Base-by-base conservation (phyloP, 2,329 filamentous ascomycete species). In the Colletotrichum sp. region DNA sequence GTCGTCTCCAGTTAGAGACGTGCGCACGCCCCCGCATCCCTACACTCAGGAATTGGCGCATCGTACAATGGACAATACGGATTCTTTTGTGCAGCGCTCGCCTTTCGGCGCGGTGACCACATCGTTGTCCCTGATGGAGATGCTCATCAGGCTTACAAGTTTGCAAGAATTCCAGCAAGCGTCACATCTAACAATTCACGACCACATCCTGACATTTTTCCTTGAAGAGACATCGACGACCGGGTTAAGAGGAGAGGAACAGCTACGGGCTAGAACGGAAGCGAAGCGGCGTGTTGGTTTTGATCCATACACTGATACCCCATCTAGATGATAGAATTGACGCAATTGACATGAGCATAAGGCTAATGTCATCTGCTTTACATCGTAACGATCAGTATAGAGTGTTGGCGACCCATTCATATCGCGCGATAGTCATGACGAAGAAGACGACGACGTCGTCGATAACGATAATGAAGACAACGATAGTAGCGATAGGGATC, bases 131-230 rank as follows among this genome's bases (percentile, higher is more conserved):
- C 90, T 98, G 10, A 91, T 98, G 70, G 96, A 98, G 84, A 97
- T 96, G 88, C 88, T 98, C 36, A 91, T 98, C 63, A 95, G 96
- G 57, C 90, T 98, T 63, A 93, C 94, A 6, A 95, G 95, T 26
- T 90, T 98, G 16, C 96, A 98, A 82, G 95, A 98, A 86, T 98
- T 97, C 83, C 95, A 98, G 82, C 96, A 98, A 87, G 91, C 92
- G 55, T 96, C 95, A 0, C 96, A 98, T 80, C 90, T 98, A n/a
- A 92, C 95, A 8, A 97, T 98, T 77, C 95, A 95, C 2, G 96
- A 98, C 82, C 95, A 98, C 80, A 92, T 98, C 3, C 88, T 98
- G 55, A 95, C 94, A 69, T 98, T 98, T 86, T 98, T 98, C 86
- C 88, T 98, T 18, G 90, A 92, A 76, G 89, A 92, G 72, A 88